phyloP scores from a whole-genome alignment of 1,284 basidiomycete species.

The Ustilago bromivora region DNA sequence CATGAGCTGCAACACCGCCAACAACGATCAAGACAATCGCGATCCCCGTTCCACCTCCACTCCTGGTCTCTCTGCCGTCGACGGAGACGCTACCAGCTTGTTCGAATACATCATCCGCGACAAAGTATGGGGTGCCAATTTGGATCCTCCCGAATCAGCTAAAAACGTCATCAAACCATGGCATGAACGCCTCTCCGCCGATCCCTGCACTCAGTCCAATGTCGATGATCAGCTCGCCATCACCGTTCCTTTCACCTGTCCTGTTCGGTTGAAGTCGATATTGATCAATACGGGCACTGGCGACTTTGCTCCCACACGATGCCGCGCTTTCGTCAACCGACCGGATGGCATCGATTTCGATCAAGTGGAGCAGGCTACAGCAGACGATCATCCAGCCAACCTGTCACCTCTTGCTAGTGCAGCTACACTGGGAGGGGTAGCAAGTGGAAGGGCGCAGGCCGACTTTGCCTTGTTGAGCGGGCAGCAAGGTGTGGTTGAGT shows the following conservation, averaged over 20 bases:
- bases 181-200: conserved; percentile 55
- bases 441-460: conserved; percentile 64
- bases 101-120: conserved; percentile 62
- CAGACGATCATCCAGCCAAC: conserved; percentile 26
- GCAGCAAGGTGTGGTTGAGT: conserved; percentile 59
- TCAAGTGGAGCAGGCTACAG: conserved; percentile 48
- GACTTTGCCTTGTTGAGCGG: conserved; percentile 63
- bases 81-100: conserved; percentile 56
- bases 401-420: conserved; percentile 23
- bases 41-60: conserved; percentile 26
- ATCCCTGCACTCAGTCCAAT: conserved; percentile 60
- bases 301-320: conserved; percentile 63
- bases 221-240: conserved; percentile 68
- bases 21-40: conserved; percentile 37
- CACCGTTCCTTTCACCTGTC: conserved; percentile 65
- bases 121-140: conserved; percentile 63
- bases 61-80: conserved; percentile 33
- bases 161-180: conserved; percentile 66
- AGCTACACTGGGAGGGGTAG: conserved; percentile 47
- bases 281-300: conserved; percentile 63
- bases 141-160: conserved; percentile 63
- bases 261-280: conserved; percentile 64
- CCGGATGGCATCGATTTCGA: conserved; percentile 67
- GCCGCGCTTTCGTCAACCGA: conserved; percentile 64
- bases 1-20: conserved; percentile 49